Evolutionary conservation across 2,329 filamentous ascomycete genomes (phyloP), one percentile per base, ranked within the genome.

Genomic region (Lachnellula willkommii): DNA sequence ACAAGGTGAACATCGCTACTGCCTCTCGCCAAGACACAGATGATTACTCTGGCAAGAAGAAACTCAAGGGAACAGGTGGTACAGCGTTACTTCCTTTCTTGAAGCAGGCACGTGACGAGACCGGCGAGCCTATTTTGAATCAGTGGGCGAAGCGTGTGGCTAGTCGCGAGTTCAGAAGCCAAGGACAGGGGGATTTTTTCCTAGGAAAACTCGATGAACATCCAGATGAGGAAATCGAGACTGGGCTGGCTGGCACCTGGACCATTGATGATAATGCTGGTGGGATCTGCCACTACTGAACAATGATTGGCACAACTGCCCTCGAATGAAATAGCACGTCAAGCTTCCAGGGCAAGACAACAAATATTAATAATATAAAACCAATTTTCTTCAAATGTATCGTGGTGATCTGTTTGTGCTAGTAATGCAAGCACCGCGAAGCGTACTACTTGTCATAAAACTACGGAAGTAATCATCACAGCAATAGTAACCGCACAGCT

Each of bases 101-200:
- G 59, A 96, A 97, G 73, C 94, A 99, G 73, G 94, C 94, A 4
- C 81, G 94, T 28, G 92, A 99, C 67, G 94, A 99, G 77, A 99
- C 94, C 0, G 89, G 90, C 15, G 93, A 97, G 71, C 90, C 91
- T 1, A 90, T 92, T 1, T 86, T 97, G 39, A 79, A 83, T 64
- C 74, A 77, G 51, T 87, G 83, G 84, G 79, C 81, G 0, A 76
- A 62, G 56, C 12, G 65, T 8, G 59, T 68, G 5, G 65, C 67
- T 60, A 74, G 15, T 75, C 78, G 61, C 52, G 63, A 66, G 39
- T 57, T 59, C 32, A 60, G 60, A 24, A 57, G 50, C 9, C 61
- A 56, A 36, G 79, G 79, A 2, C 75, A 75, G 58, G 75, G 75
- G 20, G 81, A 85, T 60, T 81, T 84, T 68, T 82, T 84, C 69